Evolutionary conservation across 1,139 yeast species (phyloP).

Genomic region (Debaryomyces udenii): DNA sequence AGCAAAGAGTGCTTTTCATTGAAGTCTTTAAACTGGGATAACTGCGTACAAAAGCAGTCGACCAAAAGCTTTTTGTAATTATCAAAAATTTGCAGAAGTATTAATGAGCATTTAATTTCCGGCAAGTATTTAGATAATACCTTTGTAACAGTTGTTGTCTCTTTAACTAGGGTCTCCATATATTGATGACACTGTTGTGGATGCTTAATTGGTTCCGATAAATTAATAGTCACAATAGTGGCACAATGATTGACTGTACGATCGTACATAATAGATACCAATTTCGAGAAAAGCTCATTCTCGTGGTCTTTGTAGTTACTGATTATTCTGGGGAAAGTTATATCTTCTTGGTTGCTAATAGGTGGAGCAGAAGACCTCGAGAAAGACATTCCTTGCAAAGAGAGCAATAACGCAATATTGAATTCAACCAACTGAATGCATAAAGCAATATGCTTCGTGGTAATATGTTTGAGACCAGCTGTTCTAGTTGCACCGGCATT

Average conservation of each 20-base stretch:
- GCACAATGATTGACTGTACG: slow-evolving; percentile 55
- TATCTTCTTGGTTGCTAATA: slow-evolving; percentile 33
- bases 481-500: slow-evolving; percentile 80
- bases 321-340: slow-evolving; percentile 35
- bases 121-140: slow-evolving; percentile 64
- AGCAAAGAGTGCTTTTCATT: slow-evolving; percentile 57
- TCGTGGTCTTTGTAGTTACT: slow-evolving; percentile 60
- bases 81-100: slow-evolving; percentile 61
- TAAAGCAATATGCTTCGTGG: slow-evolving; percentile 72
- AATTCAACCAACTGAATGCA: slow-evolving; percentile 62
- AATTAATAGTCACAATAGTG: slow-evolving; percentile 49
- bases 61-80: slow-evolving; percentile 60
- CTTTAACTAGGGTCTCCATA: slow-evolving; percentile 70
- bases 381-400: slow-evolving; percentile 22
- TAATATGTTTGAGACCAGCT: slow-evolving; percentile 74
- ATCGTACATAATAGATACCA: slow-evolving; percentile 71
- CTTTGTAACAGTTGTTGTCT: slow-evolving; percentile 63
- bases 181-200: slow-evolving; percentile 58
- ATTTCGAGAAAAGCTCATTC: slow-evolving; percentile 64
- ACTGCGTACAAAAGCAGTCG: slow-evolving; percentile 54
- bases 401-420: slow-evolving; percentile 31
- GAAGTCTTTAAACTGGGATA: slow-evolving; percentile 56
- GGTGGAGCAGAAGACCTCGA: slow-evolving; percentile 11
- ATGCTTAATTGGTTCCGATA: slow-evolving; percentile 47
- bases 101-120: slow-evolving; percentile 47